Percentiles rank a stretch among this genome's conserved stretches.
Evolutionary conservation across 2,329 filamentous ascomycete genomes (phyloP).

Genomic region (Neodidymelliopsis sp.): DNA sequence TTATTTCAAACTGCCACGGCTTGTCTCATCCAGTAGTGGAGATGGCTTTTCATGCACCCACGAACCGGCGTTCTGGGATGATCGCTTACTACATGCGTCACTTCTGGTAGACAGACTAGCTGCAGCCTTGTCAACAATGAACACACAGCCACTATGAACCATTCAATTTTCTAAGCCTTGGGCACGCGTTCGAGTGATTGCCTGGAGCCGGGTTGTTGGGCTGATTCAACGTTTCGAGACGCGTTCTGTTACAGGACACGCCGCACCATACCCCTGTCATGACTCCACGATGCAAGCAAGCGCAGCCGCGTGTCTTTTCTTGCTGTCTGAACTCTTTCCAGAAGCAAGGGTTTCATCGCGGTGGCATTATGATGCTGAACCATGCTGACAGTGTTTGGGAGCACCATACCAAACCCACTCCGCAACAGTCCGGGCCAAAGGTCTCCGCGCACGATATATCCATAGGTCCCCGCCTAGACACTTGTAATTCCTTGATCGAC

Average conservation of each 20-base stretch:
- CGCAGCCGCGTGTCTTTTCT: slow-evolving; percentile 1
- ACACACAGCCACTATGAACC: slow-evolving; percentile 5
- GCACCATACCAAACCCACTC: slow-evolving; percentile 1
- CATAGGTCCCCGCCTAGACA: slow-evolving; percentile 6
- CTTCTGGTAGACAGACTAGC: neutral
- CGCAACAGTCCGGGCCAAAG: slow-evolving; percentile 5
- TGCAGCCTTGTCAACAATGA: slow-evolving; percentile 2
- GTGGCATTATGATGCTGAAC: slow-evolving; percentile 13
- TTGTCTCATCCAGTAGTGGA: neutral
- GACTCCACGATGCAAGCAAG: neutral
- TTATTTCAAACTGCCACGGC: slow-evolving; percentile 11
- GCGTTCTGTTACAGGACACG: slow-evolving; percentile 12
- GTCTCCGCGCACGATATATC: slow-evolving; percentile 11
- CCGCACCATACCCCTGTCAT: slow-evolving; percentile 14
- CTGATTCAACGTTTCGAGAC: slow-evolving; percentile 15
- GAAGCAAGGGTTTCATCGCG: slow-evolving; percentile 15
- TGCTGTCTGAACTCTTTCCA: slow-evolving; percentile 5
- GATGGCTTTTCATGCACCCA: neutral
- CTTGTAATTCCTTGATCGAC: slow-evolving; percentile 1
- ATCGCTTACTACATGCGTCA: slow-evolving; percentile 11
- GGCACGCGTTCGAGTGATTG: slow-evolving; percentile 6
- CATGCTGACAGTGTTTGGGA: slow-evolving; percentile 13
- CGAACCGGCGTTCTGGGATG: slow-evolving; percentile 10
- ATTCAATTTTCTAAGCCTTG: slow-evolving; percentile 6
- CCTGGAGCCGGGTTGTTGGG: slow-evolving; percentile 11